Evolutionary conservation across 1,284 basidiomycete species (phyloP).

Genomic region (Cystobasidium pallidum): DNA sequence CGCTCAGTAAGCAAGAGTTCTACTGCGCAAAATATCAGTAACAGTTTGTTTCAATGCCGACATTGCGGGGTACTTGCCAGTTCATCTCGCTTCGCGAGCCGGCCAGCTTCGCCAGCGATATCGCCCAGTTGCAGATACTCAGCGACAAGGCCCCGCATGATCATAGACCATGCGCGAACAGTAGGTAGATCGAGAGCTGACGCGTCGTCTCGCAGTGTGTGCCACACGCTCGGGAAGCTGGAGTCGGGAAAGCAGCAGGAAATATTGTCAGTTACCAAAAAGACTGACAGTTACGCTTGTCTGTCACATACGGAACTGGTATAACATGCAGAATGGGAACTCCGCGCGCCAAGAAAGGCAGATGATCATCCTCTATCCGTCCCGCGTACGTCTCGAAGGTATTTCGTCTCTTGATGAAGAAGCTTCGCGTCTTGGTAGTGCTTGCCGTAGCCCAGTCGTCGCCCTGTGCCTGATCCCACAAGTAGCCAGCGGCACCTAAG

Average conservation of each 20-base stretch:
- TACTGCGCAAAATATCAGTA: slow-evolving; percentile 27
- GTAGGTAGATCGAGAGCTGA: slow-evolving; percentile 82
- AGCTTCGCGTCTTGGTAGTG: slow-evolving; percentile 45
- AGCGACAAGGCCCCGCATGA: slow-evolving; percentile 82
- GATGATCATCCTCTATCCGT: slow-evolving; percentile 74
- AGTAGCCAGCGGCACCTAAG: slow-evolving; percentile 46
- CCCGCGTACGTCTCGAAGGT: slow-evolving; percentile 43
- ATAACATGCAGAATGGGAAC: slow-evolving; percentile 92
- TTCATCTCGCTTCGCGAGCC: slow-evolving; percentile 20
- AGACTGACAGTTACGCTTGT: slow-evolving; percentile 87
- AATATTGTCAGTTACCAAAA: not conserved
- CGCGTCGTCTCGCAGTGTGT: slow-evolving; percentile 68
- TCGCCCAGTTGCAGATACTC: slow-evolving; percentile 78
- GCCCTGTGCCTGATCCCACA: slow-evolving; percentile 47
- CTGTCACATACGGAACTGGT: slow-evolving; percentile 80
- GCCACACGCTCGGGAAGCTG: slow-evolving; percentile 30
- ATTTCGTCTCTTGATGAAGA: slow-evolving; percentile 47
- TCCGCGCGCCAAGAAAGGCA: slow-evolving; percentile 82
- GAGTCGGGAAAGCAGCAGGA: slow-evolving; percentile 14
- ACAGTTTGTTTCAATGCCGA: not conserved
- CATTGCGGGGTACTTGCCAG: slow-evolving; percentile 30
- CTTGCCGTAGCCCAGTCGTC: slow-evolving; percentile 31
- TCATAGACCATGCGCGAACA: slow-evolving; percentile 83
- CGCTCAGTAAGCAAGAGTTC: slow-evolving; percentile 16
- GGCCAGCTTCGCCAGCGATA: slow-evolving; percentile 12